Percentiles rank a stretch among this genome's conserved stretches.
Evolutionary conservation across 805 yeast genomes (phyloP).

Genomic region (Yamadazyma takamatsuzukensis): DNA sequence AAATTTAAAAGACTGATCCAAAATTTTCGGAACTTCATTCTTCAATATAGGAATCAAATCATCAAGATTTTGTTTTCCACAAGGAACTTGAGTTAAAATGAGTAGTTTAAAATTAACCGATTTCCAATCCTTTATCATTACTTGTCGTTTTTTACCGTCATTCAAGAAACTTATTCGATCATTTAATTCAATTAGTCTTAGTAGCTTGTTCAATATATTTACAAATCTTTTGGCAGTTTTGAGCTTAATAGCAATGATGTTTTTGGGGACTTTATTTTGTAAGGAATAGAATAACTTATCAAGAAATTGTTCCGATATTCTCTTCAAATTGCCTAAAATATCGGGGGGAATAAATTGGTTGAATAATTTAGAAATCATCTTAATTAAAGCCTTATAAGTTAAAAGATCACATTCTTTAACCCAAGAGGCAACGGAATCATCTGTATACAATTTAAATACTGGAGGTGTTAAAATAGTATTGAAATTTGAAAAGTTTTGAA

Average conservation of each 20-base stretch:
- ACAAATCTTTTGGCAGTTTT: constrained; percentile 52
- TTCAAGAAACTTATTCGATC: too few relatives aligned
- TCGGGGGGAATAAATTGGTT: constrained; percentile 56
- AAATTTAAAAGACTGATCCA: too few relatives aligned
- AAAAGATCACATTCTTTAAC: constrained; percentile 61
- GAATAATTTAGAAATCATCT: constrained; percentile 54
- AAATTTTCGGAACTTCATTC: too few relatives aligned
- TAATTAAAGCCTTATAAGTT: constrained; percentile 53
- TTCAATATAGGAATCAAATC: too few relatives aligned
- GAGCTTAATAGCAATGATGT: constrained; percentile 50
- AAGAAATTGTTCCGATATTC: constrained; percentile 48
- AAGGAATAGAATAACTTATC: constrained; percentile 41
- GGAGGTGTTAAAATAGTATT: constrained; percentile 57
- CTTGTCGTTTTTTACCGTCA: too few relatives aligned
- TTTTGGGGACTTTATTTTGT: constrained; percentile 43
- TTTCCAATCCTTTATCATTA: too few relatives aligned
- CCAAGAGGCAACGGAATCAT: constrained; percentile 55
- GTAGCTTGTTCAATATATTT: constrained; percentile 1
- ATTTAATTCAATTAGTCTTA: constrained; percentile 1
- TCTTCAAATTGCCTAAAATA: constrained; percentile 51
- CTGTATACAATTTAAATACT: constrained; percentile 53
- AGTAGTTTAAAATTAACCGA: too few relatives aligned
- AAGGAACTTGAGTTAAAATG: too few relatives aligned
- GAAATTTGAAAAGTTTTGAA: constrained; percentile 51
- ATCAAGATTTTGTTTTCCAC: too few relatives aligned